Evolutionary conservation across 2,329 filamentous ascomycete genomes (phyloP), one percentile per base, ranked within the genome.

Genomic region (Chlorencoelia australis): DNA sequence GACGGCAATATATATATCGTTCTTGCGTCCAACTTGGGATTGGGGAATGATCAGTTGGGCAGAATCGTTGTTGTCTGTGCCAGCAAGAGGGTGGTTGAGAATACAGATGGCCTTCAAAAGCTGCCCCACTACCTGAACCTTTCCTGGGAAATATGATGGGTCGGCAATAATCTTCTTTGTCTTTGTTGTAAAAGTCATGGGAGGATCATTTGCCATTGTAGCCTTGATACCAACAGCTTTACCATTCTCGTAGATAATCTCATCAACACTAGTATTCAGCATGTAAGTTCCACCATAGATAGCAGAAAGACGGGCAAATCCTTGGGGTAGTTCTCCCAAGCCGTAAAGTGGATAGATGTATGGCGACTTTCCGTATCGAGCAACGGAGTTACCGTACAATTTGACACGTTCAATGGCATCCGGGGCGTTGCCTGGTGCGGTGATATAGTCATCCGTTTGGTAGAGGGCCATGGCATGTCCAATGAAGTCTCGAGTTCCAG

Each of bases 311-410:
- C 91, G 88, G 46, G 91, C 91, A 56, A 98, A 98, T 42, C 89
- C 89, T 66, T 98, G 91, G 22, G 91, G 93, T 39, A 98, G 81
- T 68, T 98, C 91, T 59, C 84, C 91, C 33, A 98, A 78, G 44
- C 91, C 91, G 67, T 98, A 98, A 20, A 96, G 79, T 32, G 91
- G 93, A 71, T 98, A 98, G 68, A 98, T 96, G 70, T 96, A 98
- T 30, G 91, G 93, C 9, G 88, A 96, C 67, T 95, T 96, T 64
- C 91, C 91, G 64, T 96, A 96, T 46, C 89, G 79, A 35, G 88
- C 86, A 65, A 98, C 94, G 19, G 88, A 95, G 73, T 94, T 94
- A 52, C 89, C 93, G 64, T 98, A 98, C 30, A 98, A 73, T 49
- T 85, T 78, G 60, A 98, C 95, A 53, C 89, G 86, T 63, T 89